These are phyloP conservation scores for Populus euphratica DNA, from an alignment of 345 rosid species.

Conservation along the genomic window DNA sequence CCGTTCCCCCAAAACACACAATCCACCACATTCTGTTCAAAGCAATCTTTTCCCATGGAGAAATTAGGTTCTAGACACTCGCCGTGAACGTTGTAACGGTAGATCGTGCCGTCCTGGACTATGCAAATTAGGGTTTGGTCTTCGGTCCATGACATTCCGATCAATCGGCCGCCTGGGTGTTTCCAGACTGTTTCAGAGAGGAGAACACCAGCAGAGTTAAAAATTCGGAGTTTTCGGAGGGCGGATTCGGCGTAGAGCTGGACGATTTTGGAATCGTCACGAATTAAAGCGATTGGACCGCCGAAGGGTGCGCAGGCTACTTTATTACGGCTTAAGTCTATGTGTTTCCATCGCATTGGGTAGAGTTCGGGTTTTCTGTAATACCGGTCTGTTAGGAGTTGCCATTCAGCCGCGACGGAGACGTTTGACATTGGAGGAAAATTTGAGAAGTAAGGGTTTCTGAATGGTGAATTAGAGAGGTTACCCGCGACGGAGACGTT, in stretches of 20 bases:
- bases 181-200: slow-evolving; percentile 88
- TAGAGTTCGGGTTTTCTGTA: slow-evolving; percentile 90
- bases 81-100: slow-evolving; percentile 70
- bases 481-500: slow-evolving; percentile 85
- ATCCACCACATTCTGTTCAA: slow-evolving; percentile 86
- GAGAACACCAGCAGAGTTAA: slow-evolving; percentile 76
- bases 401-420: slow-evolving; percentile 98
- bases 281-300: slow-evolving; percentile 88
- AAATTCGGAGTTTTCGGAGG: slow-evolving; percentile 87
- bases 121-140: slow-evolving; percentile 76
- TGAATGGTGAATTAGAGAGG: neutral
- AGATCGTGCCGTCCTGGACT: slow-evolving; percentile 92
- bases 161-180: slow-evolving; percentile 83
- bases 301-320: slow-evolving; percentile 94
- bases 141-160: slow-evolving; percentile 94
- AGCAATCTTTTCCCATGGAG: slow-evolving; percentile 77
- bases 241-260: slow-evolving; percentile 98
- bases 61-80: slow-evolving; percentile 69
- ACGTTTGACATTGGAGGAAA: slow-evolving; percentile 64
- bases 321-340: slow-evolving; percentile 81
- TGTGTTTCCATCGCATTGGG: slow-evolving; percentile 81
- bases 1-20: slow-evolving; percentile 93
- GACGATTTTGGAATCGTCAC: slow-evolving; percentile 97
- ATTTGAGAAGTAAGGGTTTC: neutral
- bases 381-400: slow-evolving; percentile 73